Evolutionary conservation across 2,329 filamentous ascomycete genomes (phyloP), one percentile per base, ranked within the genome.

Genomic region (Rosellinia necatrix): DNA sequence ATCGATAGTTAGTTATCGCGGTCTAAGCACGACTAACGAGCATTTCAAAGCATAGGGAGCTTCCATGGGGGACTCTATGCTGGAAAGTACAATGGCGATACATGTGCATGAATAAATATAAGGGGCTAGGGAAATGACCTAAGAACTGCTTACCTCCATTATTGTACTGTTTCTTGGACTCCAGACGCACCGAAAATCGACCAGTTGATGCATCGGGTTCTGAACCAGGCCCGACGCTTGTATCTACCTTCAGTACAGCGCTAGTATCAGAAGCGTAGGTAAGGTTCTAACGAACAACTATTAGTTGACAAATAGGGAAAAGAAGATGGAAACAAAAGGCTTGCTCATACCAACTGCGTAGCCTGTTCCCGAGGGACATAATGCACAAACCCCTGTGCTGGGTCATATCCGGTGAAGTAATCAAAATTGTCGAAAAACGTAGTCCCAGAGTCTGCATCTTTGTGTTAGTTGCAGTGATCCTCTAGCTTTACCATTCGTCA

Each of bases 141-240:
- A n/a, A n/a, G n/a, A n/a, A n/a, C n/a, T n/a, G n/a, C n/a, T n/a
- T n/a, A n/a, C n/a, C n/a, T n/a, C 85, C 86, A n/a, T 68, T 72
- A 64, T 84, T 71, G 70, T 87, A 88, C 40, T 80, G 80, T 40
- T 70, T 75, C 66, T 82, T 85, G 30, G 85, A 88, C 58, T 83
- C 78, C 53, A 88, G 73, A 12, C 85, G 83, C 12, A 88, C 84
- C 0, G 84, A 87, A 71, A 82, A 82, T 19, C 85, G 83, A 44
- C 85, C 85, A 0, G 78, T 83, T 2, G 78, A 78, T 15, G 83
- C 80, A 60, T 84, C 72, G 3, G 81, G 81, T 2, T 64, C 59
- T 24, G 74, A 75, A 2, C 64, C 59, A 2, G 76, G 80, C 7
- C 77, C 77, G 13, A 85, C 81, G 1, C 76, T 78, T 9, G 83